These are phyloP conservation scores for Chernovozyma aurita DNA, from an alignment of 1,139 yeast genomes.

Conservation along the genomic window DNA sequence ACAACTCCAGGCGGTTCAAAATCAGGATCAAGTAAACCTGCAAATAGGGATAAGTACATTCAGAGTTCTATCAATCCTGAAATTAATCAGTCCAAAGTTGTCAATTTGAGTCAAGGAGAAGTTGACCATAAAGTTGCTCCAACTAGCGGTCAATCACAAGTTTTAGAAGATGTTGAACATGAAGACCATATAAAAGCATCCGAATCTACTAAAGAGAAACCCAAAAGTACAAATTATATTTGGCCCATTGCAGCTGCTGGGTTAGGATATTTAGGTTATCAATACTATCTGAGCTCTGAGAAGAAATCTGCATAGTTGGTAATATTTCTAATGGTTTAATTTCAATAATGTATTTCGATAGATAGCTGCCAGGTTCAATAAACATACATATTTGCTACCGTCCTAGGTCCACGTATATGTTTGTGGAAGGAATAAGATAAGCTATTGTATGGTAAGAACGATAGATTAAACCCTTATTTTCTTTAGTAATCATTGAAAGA, in stretches of 20 bases:
- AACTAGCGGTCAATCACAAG: constrained; percentile 23
- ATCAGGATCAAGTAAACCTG: constrained; percentile 22
- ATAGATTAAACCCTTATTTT: too few species aligned
- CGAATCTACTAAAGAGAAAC: not conserved
- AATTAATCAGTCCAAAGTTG: constrained; percentile 35
- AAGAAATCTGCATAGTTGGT: not conserved
- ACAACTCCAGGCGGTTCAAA: constrained; percentile 10
- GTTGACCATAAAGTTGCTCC: constrained; percentile 36
- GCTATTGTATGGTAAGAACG: too few species aligned
- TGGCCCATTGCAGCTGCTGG: constrained; percentile 4
- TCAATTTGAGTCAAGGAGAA: constrained; percentile 32
- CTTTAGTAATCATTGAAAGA: too few species aligned
- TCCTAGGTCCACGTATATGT: too few species aligned
- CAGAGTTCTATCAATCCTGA: constrained; percentile 42
- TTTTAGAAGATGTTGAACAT: constrained; percentile 40
- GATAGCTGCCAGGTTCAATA: too few species aligned
- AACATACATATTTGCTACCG: too few species aligned
- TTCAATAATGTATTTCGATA: not conserved
- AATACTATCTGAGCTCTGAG: not conserved
- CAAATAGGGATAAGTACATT: constrained; percentile 39
- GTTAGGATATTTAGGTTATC: constrained; percentile 4
- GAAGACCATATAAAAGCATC: constrained; percentile 16
- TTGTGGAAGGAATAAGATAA: too few species aligned
- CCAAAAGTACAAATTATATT: constrained; percentile 1
- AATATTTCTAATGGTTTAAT: not conserved